Percentiles rank a stretch among this genome's conserved stretches.
These are phyloP conservation scores for Coniochaeta sp. DNA, from an alignment of 2,329 filamentous ascomycete species.

Conservation along the genomic window DNA sequence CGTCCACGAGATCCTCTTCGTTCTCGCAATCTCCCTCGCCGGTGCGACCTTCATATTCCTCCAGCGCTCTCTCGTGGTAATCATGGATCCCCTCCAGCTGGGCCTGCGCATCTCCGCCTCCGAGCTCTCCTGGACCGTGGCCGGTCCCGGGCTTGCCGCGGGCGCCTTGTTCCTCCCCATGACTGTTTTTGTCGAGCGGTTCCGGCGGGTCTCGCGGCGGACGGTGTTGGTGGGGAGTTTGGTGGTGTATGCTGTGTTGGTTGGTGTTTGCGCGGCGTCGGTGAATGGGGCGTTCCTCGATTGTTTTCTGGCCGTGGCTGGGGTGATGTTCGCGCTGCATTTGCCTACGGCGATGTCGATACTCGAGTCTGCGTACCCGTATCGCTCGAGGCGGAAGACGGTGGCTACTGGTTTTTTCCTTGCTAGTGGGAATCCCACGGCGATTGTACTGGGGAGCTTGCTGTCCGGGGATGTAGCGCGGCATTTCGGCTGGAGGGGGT, in stretches of 20 bases:
- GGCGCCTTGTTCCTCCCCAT: neutral
- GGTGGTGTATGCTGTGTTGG: neutral
- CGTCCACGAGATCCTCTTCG: neutral
- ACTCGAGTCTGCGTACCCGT: neutral
- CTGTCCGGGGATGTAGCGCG: neutral
- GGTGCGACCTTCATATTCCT: neutral
- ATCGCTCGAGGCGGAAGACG: neutral
- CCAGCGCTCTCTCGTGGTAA: neutral
- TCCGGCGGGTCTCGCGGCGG: neutral
- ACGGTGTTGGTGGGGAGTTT: neutral
- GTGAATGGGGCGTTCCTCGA: neutral
- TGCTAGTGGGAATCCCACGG: neutral
- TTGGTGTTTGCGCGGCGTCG: neutral
- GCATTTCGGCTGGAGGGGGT: neutral
- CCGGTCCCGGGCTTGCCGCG: neutral
- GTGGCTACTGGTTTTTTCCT: neutral
- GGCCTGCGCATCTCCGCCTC: neutral
- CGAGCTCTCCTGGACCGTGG: neutral
- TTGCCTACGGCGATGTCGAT: neutral
- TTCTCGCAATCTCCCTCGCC: neutral
- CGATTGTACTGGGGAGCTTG: neutral
- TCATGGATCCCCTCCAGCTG: neutral
- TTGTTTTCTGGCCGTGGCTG: neutral
- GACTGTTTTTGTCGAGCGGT: neutral
- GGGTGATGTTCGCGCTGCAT: neutral